A percentile compares a stretch with the other conserved stretches of the same genome.
phyloP scores from a whole-genome alignment of 495 filamentous ascomycete species.

The Venustampulla echinocandica region DNA sequence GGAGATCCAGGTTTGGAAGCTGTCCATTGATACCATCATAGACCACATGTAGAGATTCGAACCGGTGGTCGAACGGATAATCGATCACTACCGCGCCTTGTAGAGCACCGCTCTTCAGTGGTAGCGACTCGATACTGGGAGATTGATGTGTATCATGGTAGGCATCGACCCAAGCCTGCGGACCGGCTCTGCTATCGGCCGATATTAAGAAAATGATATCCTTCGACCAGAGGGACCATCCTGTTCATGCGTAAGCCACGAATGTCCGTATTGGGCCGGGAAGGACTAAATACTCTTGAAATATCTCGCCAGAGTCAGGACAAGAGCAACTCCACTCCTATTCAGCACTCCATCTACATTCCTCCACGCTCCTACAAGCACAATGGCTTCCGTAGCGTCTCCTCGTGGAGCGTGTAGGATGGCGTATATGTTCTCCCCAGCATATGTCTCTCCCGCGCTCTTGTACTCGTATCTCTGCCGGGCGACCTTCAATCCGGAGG shows the following conservation, averaged over 20 bases:
- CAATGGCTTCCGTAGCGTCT: slow-evolving; percentile 97
- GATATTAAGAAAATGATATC: slow-evolving; percentile 92
- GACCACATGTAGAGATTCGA: slow-evolving; percentile 78
- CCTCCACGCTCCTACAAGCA: slow-evolving; percentile 80
- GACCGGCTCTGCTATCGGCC: slow-evolving; percentile 78
- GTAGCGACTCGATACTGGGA: slow-evolving; percentile 59
- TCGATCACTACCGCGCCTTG: slow-evolving; percentile 93
- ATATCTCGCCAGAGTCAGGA: slow-evolving; percentile 81
- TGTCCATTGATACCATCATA: slow-evolving; percentile 97
- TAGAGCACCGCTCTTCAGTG: slow-evolving; percentile 83
- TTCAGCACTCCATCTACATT: slow-evolving; percentile 77
- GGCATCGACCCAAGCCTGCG: slow-evolving; percentile 95
- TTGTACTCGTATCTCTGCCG: slow-evolving; percentile 76
- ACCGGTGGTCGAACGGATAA: slow-evolving; percentile 75
- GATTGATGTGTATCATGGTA: slow-evolving; percentile 83
- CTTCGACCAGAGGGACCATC: slow-evolving; percentile 98
- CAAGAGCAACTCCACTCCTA: slow-evolving; percentile 74
- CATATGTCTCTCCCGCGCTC: slow-evolving; percentile 58
- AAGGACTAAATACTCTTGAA: slow-evolving; percentile 58
- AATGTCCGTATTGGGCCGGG: background rate
- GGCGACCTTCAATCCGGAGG: slow-evolving; percentile 73
- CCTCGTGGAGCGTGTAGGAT: slow-evolving; percentile 91
- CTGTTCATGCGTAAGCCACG: slow-evolving; percentile 30
- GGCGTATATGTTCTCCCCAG: slow-evolving; percentile 88
- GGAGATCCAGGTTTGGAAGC: slow-evolving; percentile 86